Base-by-base conservation (phyloP, 257 asterid species). In the Jacaranda mimosifolia region DNA sequence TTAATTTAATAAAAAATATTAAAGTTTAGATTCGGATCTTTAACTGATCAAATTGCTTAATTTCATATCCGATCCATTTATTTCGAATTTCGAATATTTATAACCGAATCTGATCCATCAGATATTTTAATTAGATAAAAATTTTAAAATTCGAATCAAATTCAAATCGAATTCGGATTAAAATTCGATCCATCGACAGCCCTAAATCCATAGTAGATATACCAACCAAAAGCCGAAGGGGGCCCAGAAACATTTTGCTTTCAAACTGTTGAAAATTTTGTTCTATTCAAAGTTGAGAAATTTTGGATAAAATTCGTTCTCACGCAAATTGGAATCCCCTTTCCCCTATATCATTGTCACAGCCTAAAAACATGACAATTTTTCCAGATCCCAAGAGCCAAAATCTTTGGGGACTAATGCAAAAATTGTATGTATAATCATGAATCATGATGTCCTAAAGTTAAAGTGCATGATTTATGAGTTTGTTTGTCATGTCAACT, bases 211-310 rank as follows among this genome's bases (percentile, higher is more conserved):
- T 26, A 26, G 32, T 26, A 26, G 32, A 26, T 1, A 26, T 26
- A 26, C 36, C 36, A 3, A 53, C 59, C 36, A 56, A 56, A 56
- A 56, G 67, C 17, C 49, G 32, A 1, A 39, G 15, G 67, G 42
- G 11, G 40, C 66, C 55, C 10, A 11, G n/a, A 57, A 56, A 11
- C 10, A 39, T 7, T 5, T 40, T 18, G 68, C 45, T 39, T 49
- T 36, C 43, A 35, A 36, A 13, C 26, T 51, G 38, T 71, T 9
- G 58, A 75, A 63, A 36, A 36, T 51, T 21, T 38, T 1, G 21
- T 51, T 32, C 12, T 36, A 68, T 63, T 52, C 65, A 51, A 75
- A 48, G 39, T 64, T 42, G 49, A 56, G 68, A 63, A 65, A 74
- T 63, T 46, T 42, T 74, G 71, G 13, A 74, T 63, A 66, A 10